These are phyloP conservation scores for Tylopilus sp. DNA, from an alignment of 768 basidiomycete species.

Conservation along the genomic window DNA sequence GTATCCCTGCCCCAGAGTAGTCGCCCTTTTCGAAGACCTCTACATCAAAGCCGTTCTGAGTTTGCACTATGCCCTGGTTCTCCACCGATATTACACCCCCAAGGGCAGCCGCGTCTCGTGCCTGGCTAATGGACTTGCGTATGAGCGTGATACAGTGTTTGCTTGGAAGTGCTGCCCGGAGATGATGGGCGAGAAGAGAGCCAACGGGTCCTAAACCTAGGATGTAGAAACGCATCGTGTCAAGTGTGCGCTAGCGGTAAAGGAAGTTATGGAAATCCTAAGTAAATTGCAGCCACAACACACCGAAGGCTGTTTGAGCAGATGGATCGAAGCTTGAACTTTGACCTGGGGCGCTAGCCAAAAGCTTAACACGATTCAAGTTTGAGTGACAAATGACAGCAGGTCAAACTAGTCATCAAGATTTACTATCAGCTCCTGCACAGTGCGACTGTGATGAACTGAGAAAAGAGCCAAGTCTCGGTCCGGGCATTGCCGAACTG, in stretches of 20 bases:
- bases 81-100: conserved; percentile 47
- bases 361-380: too few species aligned
- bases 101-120: conserved; percentile 30
- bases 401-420: neutral
- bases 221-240: conserved; percentile 61
- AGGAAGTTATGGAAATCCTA: neutral
- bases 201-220: conserved; percentile 85
- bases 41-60: conserved; percentile 44
- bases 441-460: too few species aligned
- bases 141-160: conserved; percentile 64
- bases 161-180: conserved; percentile 56
- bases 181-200: conserved; percentile 74
- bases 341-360: too few species aligned
- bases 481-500: too few species aligned
- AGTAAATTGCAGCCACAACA: neutral
- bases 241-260: neutral
- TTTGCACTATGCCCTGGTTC: conserved; percentile 40
- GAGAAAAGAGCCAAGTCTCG: too few species aligned
- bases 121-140: conserved; percentile 48
- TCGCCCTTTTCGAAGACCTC: conserved; percentile 43
- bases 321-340: neutral
- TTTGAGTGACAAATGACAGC: too few species aligned
- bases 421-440: too few species aligned
- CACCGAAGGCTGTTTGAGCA: neutral
- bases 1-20: conserved; percentile 19